These are phyloP conservation scores for Neocatenulostroma microsporum DNA, from an alignment of 2,329 filamentous ascomycete species.

Conservation along the genomic window DNA sequence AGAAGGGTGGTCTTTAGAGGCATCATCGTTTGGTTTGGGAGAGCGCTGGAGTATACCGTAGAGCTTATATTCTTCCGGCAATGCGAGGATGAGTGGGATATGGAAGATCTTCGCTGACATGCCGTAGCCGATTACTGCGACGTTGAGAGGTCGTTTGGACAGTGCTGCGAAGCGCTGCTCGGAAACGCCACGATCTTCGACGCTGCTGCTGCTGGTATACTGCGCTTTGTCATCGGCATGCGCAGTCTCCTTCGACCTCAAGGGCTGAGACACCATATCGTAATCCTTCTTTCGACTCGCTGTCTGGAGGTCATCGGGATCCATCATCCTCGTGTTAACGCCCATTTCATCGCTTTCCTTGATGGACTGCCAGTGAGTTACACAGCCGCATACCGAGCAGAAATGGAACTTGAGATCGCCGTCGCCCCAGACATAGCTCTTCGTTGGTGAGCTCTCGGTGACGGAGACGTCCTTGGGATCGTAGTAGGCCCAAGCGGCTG, in stretches of 20 bases:
- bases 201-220: too few species aligned
- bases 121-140: slow-evolving; percentile 54
- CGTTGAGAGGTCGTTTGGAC: slow-evolving; percentile 46
- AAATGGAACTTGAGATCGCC: slow-evolving; percentile 8
- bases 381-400: slow-evolving; percentile 10
- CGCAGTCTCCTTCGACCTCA: slow-evolving; percentile 2
- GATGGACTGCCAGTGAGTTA: slow-evolving; percentile 5
- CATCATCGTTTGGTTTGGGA: slow-evolving; percentile 57
- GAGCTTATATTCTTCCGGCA: slow-evolving; percentile 54
- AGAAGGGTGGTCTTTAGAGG: slow-evolving; percentile 58
- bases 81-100: slow-evolving; percentile 65
- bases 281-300: neutral
- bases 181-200: too few species aligned
- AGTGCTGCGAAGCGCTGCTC: too few species aligned
- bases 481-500: slow-evolving; percentile 23
- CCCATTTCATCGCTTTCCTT: slow-evolving; percentile 2
- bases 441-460: slow-evolving; percentile 1
- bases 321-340: slow-evolving; percentile 4
- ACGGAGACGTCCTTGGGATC: slow-evolving; percentile 8
- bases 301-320: slow-evolving; percentile 1
- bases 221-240: slow-evolving; percentile 1
- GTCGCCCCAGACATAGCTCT: slow-evolving; percentile 10
- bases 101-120: slow-evolving; percentile 72
- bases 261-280: neutral
- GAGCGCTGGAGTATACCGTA: slow-evolving; percentile 69